phyloP scores from a whole-genome alignment of 768 basidiomycete species.

The Pleurotus giganteus region DNA sequence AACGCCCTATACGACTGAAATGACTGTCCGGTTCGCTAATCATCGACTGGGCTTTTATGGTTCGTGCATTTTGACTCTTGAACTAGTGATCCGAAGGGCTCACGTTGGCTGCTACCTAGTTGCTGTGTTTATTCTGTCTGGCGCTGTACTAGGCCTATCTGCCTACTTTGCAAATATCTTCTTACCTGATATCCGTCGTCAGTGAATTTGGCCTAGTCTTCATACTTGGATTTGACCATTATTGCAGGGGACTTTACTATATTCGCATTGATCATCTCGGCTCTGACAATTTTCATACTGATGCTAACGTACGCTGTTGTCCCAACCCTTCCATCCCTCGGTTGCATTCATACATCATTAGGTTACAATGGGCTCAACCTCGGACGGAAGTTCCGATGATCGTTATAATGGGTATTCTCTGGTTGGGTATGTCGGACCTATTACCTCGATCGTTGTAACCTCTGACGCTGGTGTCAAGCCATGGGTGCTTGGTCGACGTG shows the following conservation, averaged over 20 bases:
- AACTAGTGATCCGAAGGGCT: slow-evolving; percentile 3
- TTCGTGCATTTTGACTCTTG: slow-evolving; percentile 24
- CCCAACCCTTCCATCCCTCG: background rate
- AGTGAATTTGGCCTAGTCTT: slow-evolving; percentile 20
- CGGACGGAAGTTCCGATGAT: slow-evolving; percentile 54
- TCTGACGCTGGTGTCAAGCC: slow-evolving; percentile 27
- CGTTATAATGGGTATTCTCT: slow-evolving; percentile 58
- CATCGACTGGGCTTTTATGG: slow-evolving; percentile 52
- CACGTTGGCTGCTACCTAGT: slow-evolving; percentile 27
- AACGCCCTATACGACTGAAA: slow-evolving; percentile 24
- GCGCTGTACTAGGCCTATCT: slow-evolving; percentile 63
- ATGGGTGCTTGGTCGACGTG: slow-evolving; percentile 78
- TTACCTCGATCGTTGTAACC: slow-evolving; percentile 1
- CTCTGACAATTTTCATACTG: slow-evolving; percentile 62
- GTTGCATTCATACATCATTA: slow-evolving; percentile 23
- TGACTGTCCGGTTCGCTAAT: slow-evolving; percentile 64
- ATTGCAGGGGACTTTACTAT: slow-evolving; percentile 65
- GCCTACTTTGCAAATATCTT: slow-evolving; percentile 68
- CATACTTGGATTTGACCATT: background rate
- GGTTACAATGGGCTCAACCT: slow-evolving; percentile 71
- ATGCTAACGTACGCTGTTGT: slow-evolving; percentile 48
- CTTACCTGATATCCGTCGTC: slow-evolving; percentile 64
- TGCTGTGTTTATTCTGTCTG: slow-evolving; percentile 42
- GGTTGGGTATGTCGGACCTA: slow-evolving; percentile 55
- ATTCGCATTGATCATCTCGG: slow-evolving; percentile 64